Base-by-base conservation (phyloP, 1,139 yeast species). In the Suhomyces choctaworum region DNA sequence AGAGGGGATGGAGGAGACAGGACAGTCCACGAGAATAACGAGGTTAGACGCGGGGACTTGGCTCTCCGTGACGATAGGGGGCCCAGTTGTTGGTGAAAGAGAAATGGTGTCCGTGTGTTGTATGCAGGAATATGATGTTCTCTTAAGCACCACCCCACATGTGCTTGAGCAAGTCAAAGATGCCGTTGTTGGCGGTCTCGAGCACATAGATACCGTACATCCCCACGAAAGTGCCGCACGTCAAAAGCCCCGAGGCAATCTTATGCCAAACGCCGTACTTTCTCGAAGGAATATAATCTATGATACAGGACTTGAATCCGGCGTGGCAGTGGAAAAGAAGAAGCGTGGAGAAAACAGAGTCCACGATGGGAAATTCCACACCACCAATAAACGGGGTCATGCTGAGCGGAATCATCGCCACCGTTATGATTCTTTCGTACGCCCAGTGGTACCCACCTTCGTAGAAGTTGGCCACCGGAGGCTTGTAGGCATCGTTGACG, bases 371-470 rank as follows among this genome's bases (percentile, higher is more conserved):
- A 35, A 81, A 66, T 13, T 73, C 66, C 8, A 80, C 76, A 11
- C 85, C 81, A 24, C 81, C 70, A 21, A 82, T 75, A 44, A 89
- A 77, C 6, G 97, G 96, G 3, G 83, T 66, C 39, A 80, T 65
- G 5, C 80, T 64, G 44, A 90, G 66, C 16, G 97, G 97, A n/a
- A 86, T 72, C 56, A 89, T 61, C 1, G 83, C 76, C 15, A 80
- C 60, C 7, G 90, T 74, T 10, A 85, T 67, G 5, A 77, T 52
- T 49, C 89, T 76, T 60, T 90, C 97, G 52, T 82, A 79, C 10
- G 88, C 67, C 96, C 96, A 89, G 68, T 89, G 97, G 58, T 78
- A 80, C 4, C 95, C 81, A 20, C 97, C 97, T 53, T 86, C 90
- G 47, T 72, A 61, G 51, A 71, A 68, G 54, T 76, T 71, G 2